Evolutionary conservation across 768 basidiomycete genomes (phyloP).

Genomic region (Suillus bovinus): DNA sequence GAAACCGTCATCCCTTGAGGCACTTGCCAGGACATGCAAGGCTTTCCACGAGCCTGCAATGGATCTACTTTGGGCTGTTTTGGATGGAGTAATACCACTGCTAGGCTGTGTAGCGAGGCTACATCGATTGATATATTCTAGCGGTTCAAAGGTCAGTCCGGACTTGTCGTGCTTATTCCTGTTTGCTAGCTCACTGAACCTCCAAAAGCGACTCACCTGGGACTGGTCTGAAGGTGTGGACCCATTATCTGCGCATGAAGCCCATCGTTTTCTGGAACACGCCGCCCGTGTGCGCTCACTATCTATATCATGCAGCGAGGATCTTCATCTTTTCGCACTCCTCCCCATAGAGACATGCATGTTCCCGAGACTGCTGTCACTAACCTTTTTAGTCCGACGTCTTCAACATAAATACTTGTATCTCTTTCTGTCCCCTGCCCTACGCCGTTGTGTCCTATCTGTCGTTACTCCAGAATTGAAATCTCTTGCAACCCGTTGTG

Average conservation of each 20-base stretch:
- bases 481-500: background rate
- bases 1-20: background rate
- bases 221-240: background rate
- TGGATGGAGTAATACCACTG: background rate
- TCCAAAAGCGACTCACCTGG: background rate
- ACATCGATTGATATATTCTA: background rate
- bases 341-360: background rate
- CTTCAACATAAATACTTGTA: background rate
- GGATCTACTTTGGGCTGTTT: background rate
- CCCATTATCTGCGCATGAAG: background rate
- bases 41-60: background rate
- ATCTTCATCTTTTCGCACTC: background rate
- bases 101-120: background rate
- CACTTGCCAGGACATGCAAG: background rate
- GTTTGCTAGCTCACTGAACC: background rate
- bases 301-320: background rate
- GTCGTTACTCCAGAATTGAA: background rate
- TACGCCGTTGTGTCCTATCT: background rate
- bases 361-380: background rate
- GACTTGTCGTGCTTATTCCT: background rate
- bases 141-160: background rate
- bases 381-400: background rate
- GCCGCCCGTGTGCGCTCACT: background rate
- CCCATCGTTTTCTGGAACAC: background rate
- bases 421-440: background rate